Evolutionary conservation across 2,329 filamentous ascomycete species (phyloP).

Genomic region (Fusarium tjaetaba): DNA sequence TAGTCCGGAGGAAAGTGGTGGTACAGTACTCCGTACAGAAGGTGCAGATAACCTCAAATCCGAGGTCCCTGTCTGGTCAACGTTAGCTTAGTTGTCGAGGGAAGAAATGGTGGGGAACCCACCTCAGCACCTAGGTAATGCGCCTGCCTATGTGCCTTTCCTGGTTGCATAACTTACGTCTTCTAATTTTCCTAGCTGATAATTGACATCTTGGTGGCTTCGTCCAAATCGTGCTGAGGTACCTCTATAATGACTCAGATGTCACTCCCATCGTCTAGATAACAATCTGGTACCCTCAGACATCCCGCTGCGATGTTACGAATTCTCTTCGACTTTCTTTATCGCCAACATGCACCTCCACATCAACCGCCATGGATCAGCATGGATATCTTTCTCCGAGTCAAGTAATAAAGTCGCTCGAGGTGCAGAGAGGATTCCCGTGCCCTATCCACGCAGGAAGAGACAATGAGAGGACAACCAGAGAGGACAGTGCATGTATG

Average conservation of each 20-base stretch:
- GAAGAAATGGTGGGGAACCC: constrained; percentile 14
- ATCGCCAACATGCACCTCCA: constrained; percentile 13
- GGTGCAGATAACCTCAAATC: constrained; percentile 29
- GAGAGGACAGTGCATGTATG: constrained; percentile 9
- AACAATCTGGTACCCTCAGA: not conserved
- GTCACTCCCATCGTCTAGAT: constrained; percentile 7
- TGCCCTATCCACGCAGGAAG: constrained; percentile 35
- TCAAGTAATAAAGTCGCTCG: constrained; percentile 25
- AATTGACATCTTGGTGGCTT: constrained; percentile 18
- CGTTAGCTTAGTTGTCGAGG: constrained; percentile 24
- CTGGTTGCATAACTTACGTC: not conserved
- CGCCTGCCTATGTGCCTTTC: not conserved
- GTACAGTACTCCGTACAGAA: constrained; percentile 1
- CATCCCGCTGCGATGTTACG: constrained; percentile 1
- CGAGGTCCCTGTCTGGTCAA: constrained; percentile 16
- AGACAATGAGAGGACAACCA: constrained; percentile 5
- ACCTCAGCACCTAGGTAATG: not conserved
- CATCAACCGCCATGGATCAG: constrained; percentile 6
- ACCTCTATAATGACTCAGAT: not conserved
- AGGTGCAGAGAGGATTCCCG: constrained; percentile 26
- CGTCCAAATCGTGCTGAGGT: not conserved
- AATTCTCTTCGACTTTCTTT: not conserved
- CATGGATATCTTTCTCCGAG: constrained; percentile 23
- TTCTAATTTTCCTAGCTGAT: constrained; percentile 5
- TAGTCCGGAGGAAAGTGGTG: constrained; percentile 9